Conservation (phyloP, 371 early-diverging fungal genomes). For the Lichtheimia hyalospora region DNA sequence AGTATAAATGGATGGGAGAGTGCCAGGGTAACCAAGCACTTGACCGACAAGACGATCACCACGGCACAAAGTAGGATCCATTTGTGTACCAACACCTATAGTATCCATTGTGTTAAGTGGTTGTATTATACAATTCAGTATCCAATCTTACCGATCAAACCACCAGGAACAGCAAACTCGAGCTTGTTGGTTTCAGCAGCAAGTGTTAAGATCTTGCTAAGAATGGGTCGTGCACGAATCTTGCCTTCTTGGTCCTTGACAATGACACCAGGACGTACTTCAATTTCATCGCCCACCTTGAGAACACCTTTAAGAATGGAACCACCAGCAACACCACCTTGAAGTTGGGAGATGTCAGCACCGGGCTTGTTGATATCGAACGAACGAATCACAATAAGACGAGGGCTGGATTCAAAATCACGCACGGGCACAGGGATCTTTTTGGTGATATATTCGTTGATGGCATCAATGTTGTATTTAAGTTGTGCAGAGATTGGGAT, state of each 20-base stretch:
- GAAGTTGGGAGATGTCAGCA: conserved; percentile 91
- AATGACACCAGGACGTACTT: conserved; percentile 99
- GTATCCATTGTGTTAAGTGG: too few relatives aligned
- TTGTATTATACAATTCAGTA: too few relatives aligned
- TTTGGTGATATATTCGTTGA: conserved; percentile 99
- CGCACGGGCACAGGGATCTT: conserved; percentile 97
- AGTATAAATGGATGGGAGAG: conserved; percentile 95
- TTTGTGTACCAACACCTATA: conserved; percentile 94
- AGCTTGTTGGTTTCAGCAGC: conserved; percentile 95
- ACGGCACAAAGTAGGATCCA: conserved; percentile 99
- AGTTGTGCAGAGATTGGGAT: conserved; percentile 99
- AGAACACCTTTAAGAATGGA: conserved; percentile 97
- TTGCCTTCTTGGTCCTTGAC: conserved; percentile 90
- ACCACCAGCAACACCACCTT: conserved; percentile 99
- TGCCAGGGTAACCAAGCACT: conserved; percentile 96
- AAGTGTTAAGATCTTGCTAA: conserved; percentile 92
- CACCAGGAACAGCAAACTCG: conserved; percentile 99
- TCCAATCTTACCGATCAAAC: conserved; percentile 83
- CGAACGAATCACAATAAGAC: conserved; percentile 98
- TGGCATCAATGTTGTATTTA: conserved; percentile 99
- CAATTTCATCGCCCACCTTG: conserved; percentile 97
- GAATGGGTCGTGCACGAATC: conserved; percentile 90
- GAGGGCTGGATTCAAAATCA: conserved; percentile 91
- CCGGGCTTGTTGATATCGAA: conserved; percentile 99
- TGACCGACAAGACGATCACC: conserved; percentile 99